Evolutionary conservation across 495 filamentous ascomycete genomes (phyloP), one percentile per base, ranked within the genome.

Genomic region (Aeminium ludgeri): DNA sequence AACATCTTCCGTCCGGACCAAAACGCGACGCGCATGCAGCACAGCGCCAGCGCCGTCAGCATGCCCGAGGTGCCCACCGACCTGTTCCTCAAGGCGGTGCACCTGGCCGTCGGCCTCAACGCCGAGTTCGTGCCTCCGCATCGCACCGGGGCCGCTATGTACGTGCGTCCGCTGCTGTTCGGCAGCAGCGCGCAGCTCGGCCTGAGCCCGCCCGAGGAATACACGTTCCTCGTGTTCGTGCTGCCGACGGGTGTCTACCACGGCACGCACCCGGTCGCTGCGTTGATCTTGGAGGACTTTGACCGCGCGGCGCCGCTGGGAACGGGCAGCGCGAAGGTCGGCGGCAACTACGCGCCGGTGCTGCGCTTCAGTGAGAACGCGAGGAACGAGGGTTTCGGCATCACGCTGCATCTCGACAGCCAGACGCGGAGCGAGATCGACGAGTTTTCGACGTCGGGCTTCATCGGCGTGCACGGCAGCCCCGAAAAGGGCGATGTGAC

Each of bases 311-410:
- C 72, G 17, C 70, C 70, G 0, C 49, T 59, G 34, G 72, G 72
- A 6, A 72, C 65, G 0, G 72, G 72, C 0, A 53, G 50, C 19
- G 70, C 64, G 3, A 76, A 76, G 51, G 59, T 73, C 0, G 72
- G 72, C 2, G 72, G 72, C 0, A 76, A 76, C 47, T 76, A 76
- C 48, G 72, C 70, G n/a, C 70, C 70, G 10, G 63, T 68, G 15
- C 46, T 66, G 39, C 46, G 59, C 29, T 58, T 54, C 40, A 61
- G 50, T 32, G 60, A 64, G 8, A 53, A 55, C 31, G 64, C 66
- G 12, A 47, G 56, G 31, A 48, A 39, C 7, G 58, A 65, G 34
- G 65, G 65, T 0, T 70, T 56, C 44, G 52, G 52, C 1, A 61
- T 70, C 32, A 68, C 66, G 6, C 46, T 69, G 38, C 66, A 69